Evolutionary conservation across 768 basidiomycete species (phyloP).

Genomic region (Lactarius hengduanensis): DNA sequence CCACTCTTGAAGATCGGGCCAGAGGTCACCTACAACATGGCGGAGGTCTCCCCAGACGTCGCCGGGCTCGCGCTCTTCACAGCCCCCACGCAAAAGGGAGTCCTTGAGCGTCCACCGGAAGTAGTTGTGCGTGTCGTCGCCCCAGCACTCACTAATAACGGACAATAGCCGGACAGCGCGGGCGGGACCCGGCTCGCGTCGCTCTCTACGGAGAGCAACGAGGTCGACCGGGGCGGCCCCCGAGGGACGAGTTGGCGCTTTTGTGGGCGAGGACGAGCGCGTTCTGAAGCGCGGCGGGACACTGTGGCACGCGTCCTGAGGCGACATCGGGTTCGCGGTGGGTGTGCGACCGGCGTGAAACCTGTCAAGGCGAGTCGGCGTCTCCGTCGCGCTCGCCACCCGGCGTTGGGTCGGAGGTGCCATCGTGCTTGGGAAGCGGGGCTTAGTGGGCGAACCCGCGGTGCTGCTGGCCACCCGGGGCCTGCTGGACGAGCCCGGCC

Average conservation of each 20-base stretch:
- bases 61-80: not conserved
- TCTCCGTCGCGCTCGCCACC: not conserved
- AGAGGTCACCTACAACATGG: not conserved
- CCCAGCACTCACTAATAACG: slow-evolving; percentile 6
- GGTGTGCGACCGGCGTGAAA: not conserved
- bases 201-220: not conserved
- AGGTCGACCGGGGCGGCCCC: not conserved
- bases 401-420: slow-evolving; percentile 9
- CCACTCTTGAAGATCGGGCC: slow-evolving; percentile 7
- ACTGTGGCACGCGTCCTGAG: not conserved
- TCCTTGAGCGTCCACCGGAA: not conserved
- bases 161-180: not conserved
- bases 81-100: not conserved
- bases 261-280: not conserved
- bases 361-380: not conserved
- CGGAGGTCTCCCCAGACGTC: not conserved
- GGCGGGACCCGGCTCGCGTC: not conserved
- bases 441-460: not conserved
- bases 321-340: not conserved
- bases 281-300: not conserved
- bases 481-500: not conserved
- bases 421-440: slow-evolving; percentile 4
- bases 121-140: not conserved
- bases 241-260: not conserved
- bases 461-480: not conserved